Evolutionary conservation across 495 filamentous ascomycete species (phyloP), one percentile per base, ranked within the genome.

Genomic region (Talaromyces nanjingensis): DNA sequence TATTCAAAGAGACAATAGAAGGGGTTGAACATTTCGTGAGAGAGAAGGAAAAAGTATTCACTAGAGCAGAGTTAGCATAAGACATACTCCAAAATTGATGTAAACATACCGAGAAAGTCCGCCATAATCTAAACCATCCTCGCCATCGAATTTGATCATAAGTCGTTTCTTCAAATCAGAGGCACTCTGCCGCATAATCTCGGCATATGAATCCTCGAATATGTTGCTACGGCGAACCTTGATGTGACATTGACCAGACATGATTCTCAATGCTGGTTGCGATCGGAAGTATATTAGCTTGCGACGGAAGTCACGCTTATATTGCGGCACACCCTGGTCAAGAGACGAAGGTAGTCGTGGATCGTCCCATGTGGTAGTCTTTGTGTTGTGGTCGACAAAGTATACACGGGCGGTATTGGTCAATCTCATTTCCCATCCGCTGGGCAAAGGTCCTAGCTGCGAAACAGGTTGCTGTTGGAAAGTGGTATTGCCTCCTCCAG

Each of bases 11-110:
- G 83, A 77, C 94, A 99, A 80, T 99, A 99, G 79, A 99, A 99
- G 61, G 94, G 94, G 76, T 99, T 99, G 79, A 99, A 99, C 94
- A 99, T 99, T 81, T 99, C 94, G 77, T 99, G 94, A n/a, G 94
- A 98, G 47, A 99, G 86, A 63, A 99, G 83, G 87, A 98, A 99
- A 84, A 99, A 99, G 81, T 98, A 99, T 77, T 99, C 94, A 84
- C 94, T 89, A 71, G 64, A 18, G 22, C 61, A 61, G 53, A 49
- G 70, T 79, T 65, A 78, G 73, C 56, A 58, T 34, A 42, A 59
- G 20, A 24, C 11, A 11, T 27, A 37, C 33, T 37, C 16, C 6
- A 14, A 47, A 45, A 37, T 5, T 65, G 31, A 33, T 20, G 1
- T 24, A 53, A 57, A 45, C 75, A 66, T 82, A 88, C 87, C 87